Evolutionary conservation across 306 rosid species (phyloP), one percentile per base, ranked within the genome.

Genomic region (Leucaena leucocephala): DNA sequence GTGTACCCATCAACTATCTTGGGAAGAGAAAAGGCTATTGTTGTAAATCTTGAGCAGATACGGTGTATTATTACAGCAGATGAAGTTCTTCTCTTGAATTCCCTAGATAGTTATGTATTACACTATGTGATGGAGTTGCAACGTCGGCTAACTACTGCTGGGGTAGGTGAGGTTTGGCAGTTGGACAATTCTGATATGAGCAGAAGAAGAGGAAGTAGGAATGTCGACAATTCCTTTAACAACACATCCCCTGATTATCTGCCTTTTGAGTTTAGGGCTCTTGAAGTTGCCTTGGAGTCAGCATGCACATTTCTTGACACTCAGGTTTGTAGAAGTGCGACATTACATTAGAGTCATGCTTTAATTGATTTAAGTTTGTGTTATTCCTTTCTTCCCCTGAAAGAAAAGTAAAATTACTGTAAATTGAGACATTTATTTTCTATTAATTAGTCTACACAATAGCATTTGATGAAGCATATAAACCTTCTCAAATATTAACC

Each of bases 21-120:
- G 50, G 99, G 99, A 34, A 89, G 99, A 82, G 99, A 96, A 93
- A 96, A 90, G 86, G 99, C 99, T 68, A 96, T 96, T 82, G 99
- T 93, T 70, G 93, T 93, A 38, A 96, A 96, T 78, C 81, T 96
- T 55, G 99, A 96, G 92, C 99, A 96, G 91, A 96, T 96, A 71
- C 88, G 98, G 68, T 96, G 99, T 73, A 96, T 96, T 78, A 96
- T 96, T 75, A 96, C 98, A 4, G 99, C 99, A 8, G 99, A 96
- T 4, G 99, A 96, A 85, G 99, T 96, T 82, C 86, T 96, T 74
- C 93, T 96, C 71, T 82, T 95, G 84, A 92, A 92, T 88, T 92
- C 98, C 67, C 89, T 92, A 49, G 98, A 95, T 85, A 95, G 91
- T 82, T 92, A 85, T 85, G 98, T 95, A 42, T 75, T 92, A 78